phyloP scores from a whole-genome alignment of 306 rosid species.

The Pterocarpus macrocarpus region DNA sequence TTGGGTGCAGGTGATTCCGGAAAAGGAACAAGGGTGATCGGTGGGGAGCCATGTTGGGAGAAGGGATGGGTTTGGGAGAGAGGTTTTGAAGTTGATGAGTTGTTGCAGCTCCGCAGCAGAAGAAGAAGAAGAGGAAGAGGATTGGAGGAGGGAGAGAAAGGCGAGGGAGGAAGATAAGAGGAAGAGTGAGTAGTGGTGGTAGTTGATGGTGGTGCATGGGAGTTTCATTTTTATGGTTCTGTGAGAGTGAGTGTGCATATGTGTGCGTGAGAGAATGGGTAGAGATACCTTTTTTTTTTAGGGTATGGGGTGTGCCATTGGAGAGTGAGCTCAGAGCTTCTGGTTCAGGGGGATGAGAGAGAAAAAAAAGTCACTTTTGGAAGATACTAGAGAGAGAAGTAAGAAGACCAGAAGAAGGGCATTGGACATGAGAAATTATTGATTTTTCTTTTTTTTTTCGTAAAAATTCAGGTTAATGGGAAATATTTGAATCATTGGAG shows the following conservation, averaged over 20 bases:
- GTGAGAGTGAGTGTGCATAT: not conserved
- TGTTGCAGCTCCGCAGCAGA: slow-evolving; percentile 35
- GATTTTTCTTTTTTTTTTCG: no score
- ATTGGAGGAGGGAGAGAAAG: not conserved
- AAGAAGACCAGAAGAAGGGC: slow-evolving; percentile 55
- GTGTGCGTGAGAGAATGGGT: not conserved
- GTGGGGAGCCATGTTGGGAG: slow-evolving; percentile 72
- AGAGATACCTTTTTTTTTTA: slow-evolving; percentile 1
- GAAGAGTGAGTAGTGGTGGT: not conserved
- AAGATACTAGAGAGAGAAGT: slow-evolving; percentile 33
- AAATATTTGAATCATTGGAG: no score
- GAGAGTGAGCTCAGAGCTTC: slow-evolving; percentile 56
- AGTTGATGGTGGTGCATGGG: not conserved
- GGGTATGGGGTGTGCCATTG: slow-evolving; percentile 68
- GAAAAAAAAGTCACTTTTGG: not conserved
- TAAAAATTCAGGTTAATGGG: no score
- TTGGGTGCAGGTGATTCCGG: slow-evolving; percentile 68
- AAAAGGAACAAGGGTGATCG: slow-evolving; percentile 66
- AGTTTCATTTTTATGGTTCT: slow-evolving; percentile 44
- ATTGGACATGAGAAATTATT: no score
- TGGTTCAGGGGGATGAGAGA: slow-evolving; percentile 30
- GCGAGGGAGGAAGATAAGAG: not conserved
- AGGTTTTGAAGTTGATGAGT: slow-evolving; percentile 70
- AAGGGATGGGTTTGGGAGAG: slow-evolving; percentile 60
- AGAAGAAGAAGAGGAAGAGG: slow-evolving; percentile 6